Evolutionary conservation across 2,329 filamentous ascomycete species (phyloP).

Genomic region (Pseudogymnoascus pannorum): DNA sequence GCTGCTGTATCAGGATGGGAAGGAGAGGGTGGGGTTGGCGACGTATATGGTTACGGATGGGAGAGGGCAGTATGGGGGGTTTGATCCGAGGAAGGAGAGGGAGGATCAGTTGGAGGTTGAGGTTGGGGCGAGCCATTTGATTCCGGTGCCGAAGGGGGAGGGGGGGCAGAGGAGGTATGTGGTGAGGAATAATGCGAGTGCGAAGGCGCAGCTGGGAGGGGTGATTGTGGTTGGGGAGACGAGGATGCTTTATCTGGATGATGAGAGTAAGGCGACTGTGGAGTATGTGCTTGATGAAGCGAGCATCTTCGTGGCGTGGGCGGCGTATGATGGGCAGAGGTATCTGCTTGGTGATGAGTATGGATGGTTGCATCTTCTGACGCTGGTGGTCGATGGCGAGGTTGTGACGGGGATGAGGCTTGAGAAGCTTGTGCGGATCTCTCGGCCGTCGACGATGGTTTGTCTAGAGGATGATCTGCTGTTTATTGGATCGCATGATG

Average conservation of each 20-base stretch:
- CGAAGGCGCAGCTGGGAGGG: constrained; percentile 56
- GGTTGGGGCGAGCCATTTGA: constrained; percentile 51
- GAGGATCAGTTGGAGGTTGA: constrained; percentile 49
- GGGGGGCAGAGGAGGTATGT: constrained; percentile 54
- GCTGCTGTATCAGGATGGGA: constrained; percentile 57
- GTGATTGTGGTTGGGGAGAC: constrained; percentile 73
- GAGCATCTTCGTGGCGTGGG: constrained; percentile 88
- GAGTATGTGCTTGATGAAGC: constrained; percentile 61
- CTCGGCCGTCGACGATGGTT: constrained; percentile 69
- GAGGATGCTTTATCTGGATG: constrained; percentile 77
- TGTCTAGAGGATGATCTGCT: constrained; percentile 67
- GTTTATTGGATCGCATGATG: constrained; percentile 87
- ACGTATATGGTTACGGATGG: constrained; percentile 56
- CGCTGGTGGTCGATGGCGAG: constrained; percentile 56
- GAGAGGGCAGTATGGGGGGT: constrained; percentile 45
- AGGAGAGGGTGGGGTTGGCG: constrained; percentile 48
- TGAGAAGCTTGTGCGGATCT: constrained; percentile 56
- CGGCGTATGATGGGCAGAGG: constrained; percentile 68
- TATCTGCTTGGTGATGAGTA: constrained; percentile 93
- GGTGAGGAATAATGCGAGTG: constrained; percentile 43
- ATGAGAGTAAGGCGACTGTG: constrained; percentile 60
- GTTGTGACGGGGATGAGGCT: constrained; percentile 69
- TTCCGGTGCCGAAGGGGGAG: constrained; percentile 51
- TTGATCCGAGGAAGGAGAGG: constrained; percentile 48
- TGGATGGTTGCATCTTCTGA: constrained; percentile 76